A percentile compares a stretch with the other conserved stretches of the same genome.
These are phyloP conservation scores for Pugionium dolabratum DNA, from an alignment of 345 rosid species.

Conservation along the genomic window DNA sequence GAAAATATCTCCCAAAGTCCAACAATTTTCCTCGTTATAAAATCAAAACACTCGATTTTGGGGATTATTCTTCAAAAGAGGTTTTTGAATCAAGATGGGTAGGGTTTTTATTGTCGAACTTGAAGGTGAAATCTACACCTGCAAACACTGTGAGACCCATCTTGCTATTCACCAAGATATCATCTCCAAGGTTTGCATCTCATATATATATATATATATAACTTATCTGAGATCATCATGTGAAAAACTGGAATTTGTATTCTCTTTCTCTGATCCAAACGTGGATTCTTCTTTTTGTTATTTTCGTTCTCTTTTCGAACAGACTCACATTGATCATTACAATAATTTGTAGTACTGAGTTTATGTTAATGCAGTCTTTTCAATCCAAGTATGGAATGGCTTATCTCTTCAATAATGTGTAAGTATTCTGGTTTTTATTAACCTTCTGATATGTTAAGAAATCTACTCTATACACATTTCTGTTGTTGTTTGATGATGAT, in stretches of 20 bases:
- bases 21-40: conserved; percentile 16
- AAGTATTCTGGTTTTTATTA: conserved; percentile 51
- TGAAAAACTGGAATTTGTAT: too few relatives aligned
- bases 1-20: conserved; percentile 12
- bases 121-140: conserved; percentile 55
- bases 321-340: too few relatives aligned
- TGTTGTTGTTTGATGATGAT: not conserved
- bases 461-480: not conserved
- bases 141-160: conserved; percentile 71
- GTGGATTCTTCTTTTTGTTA: too few relatives aligned
- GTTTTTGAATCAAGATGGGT: conserved; percentile 49
- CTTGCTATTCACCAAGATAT: conserved; percentile 51
- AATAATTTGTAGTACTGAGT: not conserved
- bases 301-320: too few relatives aligned
- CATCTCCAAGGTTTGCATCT: conserved; percentile 56
- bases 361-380: conserved; percentile 60
- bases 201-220: too few relatives aligned
- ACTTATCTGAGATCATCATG: too few relatives aligned
- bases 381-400: conserved; percentile 86
- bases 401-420: conserved; percentile 91
- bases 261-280: too few relatives aligned
- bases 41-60: conserved; percentile 8
- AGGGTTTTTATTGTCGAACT: conserved; percentile 56
- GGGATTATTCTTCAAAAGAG: not conserved
- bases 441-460: too few relatives aligned